A percentile compares a stretch with the other conserved stretches of the same genome.
phyloP scores from a whole-genome alignment of 768 basidiomycete species.

The Naganishia onofrii region DNA sequence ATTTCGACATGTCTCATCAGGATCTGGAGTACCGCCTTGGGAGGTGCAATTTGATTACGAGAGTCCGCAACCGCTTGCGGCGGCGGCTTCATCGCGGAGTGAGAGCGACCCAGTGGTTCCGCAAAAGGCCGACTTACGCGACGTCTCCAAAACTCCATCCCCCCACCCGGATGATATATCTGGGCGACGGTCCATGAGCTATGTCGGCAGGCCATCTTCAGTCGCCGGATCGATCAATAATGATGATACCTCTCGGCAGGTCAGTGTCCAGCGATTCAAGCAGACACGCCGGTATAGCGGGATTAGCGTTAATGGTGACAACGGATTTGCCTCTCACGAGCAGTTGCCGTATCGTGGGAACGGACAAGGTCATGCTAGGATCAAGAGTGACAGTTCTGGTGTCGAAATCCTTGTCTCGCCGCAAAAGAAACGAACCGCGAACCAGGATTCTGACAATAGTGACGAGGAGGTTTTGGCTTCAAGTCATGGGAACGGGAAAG shows the following conservation, averaged over 20 bases:
- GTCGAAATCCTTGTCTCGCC: slow-evolving; percentile 26
- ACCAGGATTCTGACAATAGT: slow-evolving; percentile 7
- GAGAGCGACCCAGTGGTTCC: slow-evolving; percentile 7
- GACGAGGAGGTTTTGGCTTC: slow-evolving; percentile 20
- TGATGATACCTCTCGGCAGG: slow-evolving; percentile 22
- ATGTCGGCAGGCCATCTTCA: slow-evolving; percentile 19
- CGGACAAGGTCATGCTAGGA: slow-evolving; percentile 1
- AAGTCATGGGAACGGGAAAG: not conserved
- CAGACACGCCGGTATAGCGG: slow-evolving; percentile 31
- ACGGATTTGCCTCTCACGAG: not conserved
- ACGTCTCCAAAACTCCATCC: not conserved
- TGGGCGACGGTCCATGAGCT: not conserved
- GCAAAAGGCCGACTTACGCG: not conserved
- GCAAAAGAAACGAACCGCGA: not conserved
- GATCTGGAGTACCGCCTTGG: slow-evolving; percentile 25
- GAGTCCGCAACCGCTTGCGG: not conserved
- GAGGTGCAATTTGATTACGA: slow-evolving; percentile 20
- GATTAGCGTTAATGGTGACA: slow-evolving; percentile 11
- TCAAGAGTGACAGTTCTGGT: slow-evolving; percentile 10
- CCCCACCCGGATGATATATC: not conserved
- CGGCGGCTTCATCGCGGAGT: not conserved
- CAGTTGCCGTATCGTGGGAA: not conserved
- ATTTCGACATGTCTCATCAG: slow-evolving; percentile 30
- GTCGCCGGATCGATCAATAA: slow-evolving; percentile 7
- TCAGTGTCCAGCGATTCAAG: slow-evolving; percentile 33